Evolutionary conservation across 2,329 filamentous ascomycete genomes (phyloP), one percentile per base, ranked within the genome.

Genomic region (Stemphylium vesicarium): DNA sequence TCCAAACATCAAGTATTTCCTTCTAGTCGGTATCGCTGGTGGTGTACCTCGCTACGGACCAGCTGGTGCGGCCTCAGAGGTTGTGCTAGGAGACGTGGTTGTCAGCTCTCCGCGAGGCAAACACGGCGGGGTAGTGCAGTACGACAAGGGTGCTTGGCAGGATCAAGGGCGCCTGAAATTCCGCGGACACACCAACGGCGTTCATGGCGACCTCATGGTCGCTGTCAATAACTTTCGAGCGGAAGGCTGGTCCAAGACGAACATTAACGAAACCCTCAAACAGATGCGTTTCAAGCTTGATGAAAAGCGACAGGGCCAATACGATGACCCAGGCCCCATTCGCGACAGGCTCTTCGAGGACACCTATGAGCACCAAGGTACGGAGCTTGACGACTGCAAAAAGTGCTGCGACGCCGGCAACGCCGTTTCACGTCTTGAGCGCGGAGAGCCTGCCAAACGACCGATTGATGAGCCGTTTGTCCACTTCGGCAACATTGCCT

Each of bases 11-110:
- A 53, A 48, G 15, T 59, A 51, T 35, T 59, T 63, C 39, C 15
- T 65, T 1, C 22, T 63, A 1, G 63, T 68, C 15, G 58, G 63
- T n/a, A 68, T 66, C 36, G 60, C 42, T 53, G 58, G 63, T n/a
- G 63, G 65, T 4, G 60, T 61, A 3, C 63, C 58, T 29, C 31
- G 46, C 44, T 62, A 65, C 35, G 56, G 60, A 15, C 52, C 55
- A 33, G 32, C 57, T 18, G 50, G 62, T 43, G 57, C 51, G 36
- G 47, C 3, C 6, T 47, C 45, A 2, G 48, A 62, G 43, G 63
- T 68, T 13, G 52, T 60, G n/a, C 54, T 68, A 12, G 60, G 63
- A 22, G 64, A 66, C 48, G 57, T 68, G 32, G 64, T 65, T 0
- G 58, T 68, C 37, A 62, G 57, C 55, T 51, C 29, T 40, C 62